Percentiles rank a stretch among this genome's conserved stretches.
phyloP scores from a whole-genome alignment of 805 yeast genomes.

The Cyberlindnera xishuangbannaensis region DNA sequence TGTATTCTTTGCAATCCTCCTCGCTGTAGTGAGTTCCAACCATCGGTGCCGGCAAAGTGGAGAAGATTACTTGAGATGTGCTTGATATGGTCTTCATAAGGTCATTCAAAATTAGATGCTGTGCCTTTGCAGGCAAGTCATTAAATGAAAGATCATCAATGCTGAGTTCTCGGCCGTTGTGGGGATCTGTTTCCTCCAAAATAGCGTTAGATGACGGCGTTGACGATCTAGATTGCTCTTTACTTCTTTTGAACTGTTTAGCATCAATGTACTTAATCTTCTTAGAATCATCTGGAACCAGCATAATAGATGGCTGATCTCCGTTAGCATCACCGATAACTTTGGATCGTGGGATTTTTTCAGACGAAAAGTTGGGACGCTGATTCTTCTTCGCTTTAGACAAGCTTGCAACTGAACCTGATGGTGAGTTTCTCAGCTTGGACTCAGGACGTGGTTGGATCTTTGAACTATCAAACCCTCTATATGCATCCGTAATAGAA shows the following conservation, averaged over 20 bases:
- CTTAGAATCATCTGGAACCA: constrained; percentile 42
- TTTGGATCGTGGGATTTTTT: constrained; percentile 63
- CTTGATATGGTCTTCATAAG: constrained; percentile 65
- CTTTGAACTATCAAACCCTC: background rate
- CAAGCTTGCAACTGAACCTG: constrained; percentile 3
- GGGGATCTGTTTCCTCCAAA: background rate
- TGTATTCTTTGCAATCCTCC: constrained; percentile 66
- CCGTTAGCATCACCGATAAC: constrained; percentile 66
- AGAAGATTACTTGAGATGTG: constrained; percentile 68
- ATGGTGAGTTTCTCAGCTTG: constrained; percentile 2
- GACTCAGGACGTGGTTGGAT: constrained; percentile 1
- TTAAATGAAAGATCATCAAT: constrained; percentile 53
- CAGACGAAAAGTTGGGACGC: constrained; percentile 64
- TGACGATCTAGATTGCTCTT: background rate
- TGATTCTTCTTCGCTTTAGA: constrained; percentile 21
- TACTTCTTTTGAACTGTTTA: background rate
- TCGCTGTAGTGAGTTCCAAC: constrained; percentile 73
- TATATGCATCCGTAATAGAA: constrained; percentile 4
- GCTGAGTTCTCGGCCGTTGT: constrained; percentile 17
- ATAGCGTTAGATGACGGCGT: background rate
- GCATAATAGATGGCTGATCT: constrained; percentile 56
- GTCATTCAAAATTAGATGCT: constrained; percentile 82
- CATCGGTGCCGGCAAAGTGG: constrained; percentile 87
- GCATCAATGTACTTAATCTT: constrained; percentile 6
- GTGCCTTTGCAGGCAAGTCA: constrained; percentile 88